A percentile compares a stretch with the other conserved stretches of the same genome.
These are phyloP conservation scores for Tolypocladium nubicola DNA, from an alignment of 2,329 filamentous ascomycete species.

Conservation along the genomic window DNA sequence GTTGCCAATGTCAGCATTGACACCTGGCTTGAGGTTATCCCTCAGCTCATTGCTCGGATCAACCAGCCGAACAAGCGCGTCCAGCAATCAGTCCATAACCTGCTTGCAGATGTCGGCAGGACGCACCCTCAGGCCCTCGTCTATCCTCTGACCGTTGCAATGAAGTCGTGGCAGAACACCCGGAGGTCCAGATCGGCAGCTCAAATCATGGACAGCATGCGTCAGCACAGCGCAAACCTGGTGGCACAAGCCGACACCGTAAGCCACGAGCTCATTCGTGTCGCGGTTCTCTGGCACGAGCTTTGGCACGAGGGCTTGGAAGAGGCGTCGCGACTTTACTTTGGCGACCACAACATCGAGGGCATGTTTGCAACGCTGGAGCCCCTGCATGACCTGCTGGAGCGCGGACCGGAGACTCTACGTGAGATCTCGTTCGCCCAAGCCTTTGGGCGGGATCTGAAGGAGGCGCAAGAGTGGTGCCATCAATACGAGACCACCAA, in stretches of 20 bases:
- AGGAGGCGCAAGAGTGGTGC: constrained; percentile 94
- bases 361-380: constrained; percentile 91
- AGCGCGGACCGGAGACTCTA: constrained; percentile 83
- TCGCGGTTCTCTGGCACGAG: constrained; percentile 96
- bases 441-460: constrained; percentile 89
- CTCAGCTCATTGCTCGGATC: constrained; percentile 92
- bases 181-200: constrained; percentile 78
- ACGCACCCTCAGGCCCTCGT: constrained; percentile 93
- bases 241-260: constrained; percentile 94
- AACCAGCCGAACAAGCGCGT: constrained; percentile 89
- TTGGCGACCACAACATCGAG: constrained; percentile 93
- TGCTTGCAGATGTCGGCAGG: constrained; percentile 85
- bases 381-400: constrained; percentile 84
- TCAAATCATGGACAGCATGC: constrained; percentile 97
- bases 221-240: constrained; percentile 81
- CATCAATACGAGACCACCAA: constrained; percentile 80
- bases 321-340: constrained; percentile 92
- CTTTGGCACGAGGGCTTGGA: constrained; percentile 98
- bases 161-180: constrained; percentile 81
- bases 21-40: constrained; percentile 97
- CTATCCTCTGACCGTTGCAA: constrained; percentile 92
- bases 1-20: constrained; percentile 89
- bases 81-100: constrained; percentile 79
- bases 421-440: constrained; percentile 96
- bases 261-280: constrained; percentile 91